These are phyloP conservation scores for Aspergillus neoniger DNA, from an alignment of 2,329 filamentous ascomycete species.

Conservation along the genomic window DNA sequence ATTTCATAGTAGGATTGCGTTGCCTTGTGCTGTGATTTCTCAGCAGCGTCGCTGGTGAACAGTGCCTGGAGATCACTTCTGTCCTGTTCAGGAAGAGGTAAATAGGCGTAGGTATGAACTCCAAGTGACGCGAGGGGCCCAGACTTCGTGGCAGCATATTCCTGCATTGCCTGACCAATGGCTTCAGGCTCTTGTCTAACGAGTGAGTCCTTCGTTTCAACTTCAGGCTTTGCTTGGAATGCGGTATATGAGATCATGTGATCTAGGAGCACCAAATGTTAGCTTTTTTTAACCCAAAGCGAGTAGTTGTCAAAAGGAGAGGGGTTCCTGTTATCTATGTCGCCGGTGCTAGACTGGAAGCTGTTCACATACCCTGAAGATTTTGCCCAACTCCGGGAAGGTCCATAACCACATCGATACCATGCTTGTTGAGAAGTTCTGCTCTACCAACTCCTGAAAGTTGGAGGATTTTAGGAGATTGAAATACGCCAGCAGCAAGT, in stretches of 20 bases:
- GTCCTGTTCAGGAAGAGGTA: conserved; percentile 4
- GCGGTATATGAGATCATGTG: conserved; percentile 13
- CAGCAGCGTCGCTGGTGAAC: background rate
- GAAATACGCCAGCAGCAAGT: conserved; percentile 9
- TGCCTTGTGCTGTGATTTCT: background rate
- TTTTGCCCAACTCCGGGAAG: conserved; percentile 50
- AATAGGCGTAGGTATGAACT: conserved; percentile 11
- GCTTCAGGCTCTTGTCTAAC: conserved; percentile 10
- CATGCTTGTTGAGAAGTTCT: conserved; percentile 39
- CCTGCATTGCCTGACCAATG: conserved; percentile 6
- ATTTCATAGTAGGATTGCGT: conserved; percentile 6
- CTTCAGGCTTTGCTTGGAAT: conserved; percentile 10
- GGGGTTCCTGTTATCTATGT: background rate
- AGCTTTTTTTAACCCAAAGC: background rate
- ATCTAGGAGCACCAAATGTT: conserved; percentile 1
- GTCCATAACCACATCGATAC: conserved; percentile 46
- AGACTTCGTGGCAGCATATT: conserved; percentile 8
- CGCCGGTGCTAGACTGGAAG: background rate
- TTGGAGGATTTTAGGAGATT: conserved; percentile 51
- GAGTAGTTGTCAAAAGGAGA: conserved; percentile 1
- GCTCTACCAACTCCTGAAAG: conserved; percentile 51
- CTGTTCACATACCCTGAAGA: conserved; percentile 10
- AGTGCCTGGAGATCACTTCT: conserved; percentile 3
- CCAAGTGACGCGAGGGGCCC: conserved; percentile 9
- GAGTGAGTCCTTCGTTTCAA: conserved; percentile 9